phyloP scores from a whole-genome alignment of 371 early-diverging fungal species.

The Blakeslea trispora region DNA sequence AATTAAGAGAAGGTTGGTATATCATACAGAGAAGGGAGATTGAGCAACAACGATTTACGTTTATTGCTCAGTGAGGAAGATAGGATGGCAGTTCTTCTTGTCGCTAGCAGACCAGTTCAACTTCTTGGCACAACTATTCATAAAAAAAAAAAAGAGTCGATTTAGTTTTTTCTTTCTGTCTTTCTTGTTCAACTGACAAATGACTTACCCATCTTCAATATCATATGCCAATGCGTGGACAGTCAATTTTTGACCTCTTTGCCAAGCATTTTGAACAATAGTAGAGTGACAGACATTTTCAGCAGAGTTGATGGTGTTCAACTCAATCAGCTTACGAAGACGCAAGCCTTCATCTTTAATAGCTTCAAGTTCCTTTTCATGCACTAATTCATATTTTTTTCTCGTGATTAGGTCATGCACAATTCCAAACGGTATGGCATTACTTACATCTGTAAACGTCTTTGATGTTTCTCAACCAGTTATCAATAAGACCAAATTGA shows the following conservation, averaged over 20 bases:
- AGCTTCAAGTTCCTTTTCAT: conserved; percentile 52
- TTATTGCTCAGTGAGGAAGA: conserved; percentile 10
- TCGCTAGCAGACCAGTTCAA: conserved; percentile 16
- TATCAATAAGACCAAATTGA: conserved; percentile 81
- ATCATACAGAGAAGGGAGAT: not conserved
- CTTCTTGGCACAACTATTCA: conserved; percentile 12
- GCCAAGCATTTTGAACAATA: conserved; percentile 86
- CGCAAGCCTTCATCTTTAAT: conserved; percentile 43
- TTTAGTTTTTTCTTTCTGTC: no score
- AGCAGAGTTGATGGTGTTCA: conserved; percentile 80
- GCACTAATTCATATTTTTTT: no score
- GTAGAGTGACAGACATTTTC: conserved; percentile 72
- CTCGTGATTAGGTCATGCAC: no score
- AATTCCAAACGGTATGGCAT: no score
- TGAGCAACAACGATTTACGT: no score
- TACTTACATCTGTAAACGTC: conserved; percentile 68
- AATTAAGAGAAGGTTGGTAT: no score
- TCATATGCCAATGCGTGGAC: conserved; percentile 89
- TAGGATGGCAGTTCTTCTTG: conserved; percentile 7
- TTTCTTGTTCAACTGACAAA: no score
- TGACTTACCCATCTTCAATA: conserved; percentile 63
- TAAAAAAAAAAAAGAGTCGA: no score
- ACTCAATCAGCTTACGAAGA: conserved; percentile 61
- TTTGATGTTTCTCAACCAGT: conserved; percentile 82
- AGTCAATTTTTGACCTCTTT: conserved; percentile 68